These are phyloP conservation scores for Phytopythium boreale DNA, from an alignment of 352 stramenopile species.

Conservation along the genomic window DNA sequence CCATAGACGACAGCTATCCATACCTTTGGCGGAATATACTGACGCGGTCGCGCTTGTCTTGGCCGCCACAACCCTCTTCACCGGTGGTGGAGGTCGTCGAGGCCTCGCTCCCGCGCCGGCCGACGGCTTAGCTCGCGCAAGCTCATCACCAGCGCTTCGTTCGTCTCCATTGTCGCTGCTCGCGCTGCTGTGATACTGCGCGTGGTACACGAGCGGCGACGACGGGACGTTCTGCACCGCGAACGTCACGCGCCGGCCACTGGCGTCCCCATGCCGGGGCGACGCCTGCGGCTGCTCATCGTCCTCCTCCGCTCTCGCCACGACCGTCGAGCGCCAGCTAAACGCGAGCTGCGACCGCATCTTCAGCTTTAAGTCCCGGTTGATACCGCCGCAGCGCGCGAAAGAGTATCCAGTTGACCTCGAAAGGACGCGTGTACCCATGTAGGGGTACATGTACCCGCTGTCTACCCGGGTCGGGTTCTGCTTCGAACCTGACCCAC, in stretches of 20 bases:
- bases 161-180: neutral
- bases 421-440: too few relatives aligned
- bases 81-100: neutral
- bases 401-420: too few relatives aligned
- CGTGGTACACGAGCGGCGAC: slow-evolving; percentile 37
- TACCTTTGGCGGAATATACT: neutral
- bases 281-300: neutral
- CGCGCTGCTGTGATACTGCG: slow-evolving; percentile 2
- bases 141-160: neutral
- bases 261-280: neutral
- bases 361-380: too few relatives aligned
- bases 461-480: too few relatives aligned
- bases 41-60: neutral
- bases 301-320: too few relatives aligned
- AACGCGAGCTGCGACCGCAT: slow-evolving; percentile 10
- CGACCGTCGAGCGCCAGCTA: slow-evolving; percentile 4
- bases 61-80: neutral
- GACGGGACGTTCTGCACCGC: slow-evolving; percentile 35
- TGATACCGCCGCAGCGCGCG: too few relatives aligned
- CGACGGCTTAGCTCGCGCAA: neutral
- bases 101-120: neutral
- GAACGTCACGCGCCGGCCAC: slow-evolving; percentile 36
- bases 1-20: neutral
- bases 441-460: too few relatives aligned
- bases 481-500: too few relatives aligned